These are phyloP conservation scores for Syzygium syzygioides DNA, from an alignment of 441 rosid species.

Conservation along the genomic window DNA sequence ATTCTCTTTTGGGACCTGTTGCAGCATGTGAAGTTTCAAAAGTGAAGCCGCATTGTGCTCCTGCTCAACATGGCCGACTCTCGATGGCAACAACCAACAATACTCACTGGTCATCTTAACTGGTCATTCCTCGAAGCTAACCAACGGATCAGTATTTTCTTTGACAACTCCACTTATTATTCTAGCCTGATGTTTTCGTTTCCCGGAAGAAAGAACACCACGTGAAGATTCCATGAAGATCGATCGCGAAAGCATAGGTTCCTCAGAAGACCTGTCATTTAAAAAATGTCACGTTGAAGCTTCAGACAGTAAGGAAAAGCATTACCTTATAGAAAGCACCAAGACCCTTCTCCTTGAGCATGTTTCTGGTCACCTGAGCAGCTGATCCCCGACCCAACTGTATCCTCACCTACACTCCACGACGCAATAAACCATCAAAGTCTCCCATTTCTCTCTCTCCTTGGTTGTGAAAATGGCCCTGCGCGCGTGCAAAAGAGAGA, in stretches of 20 bases:
- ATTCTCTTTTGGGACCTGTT: neutral
- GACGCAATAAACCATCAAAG: neutral
- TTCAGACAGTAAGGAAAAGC: neutral
- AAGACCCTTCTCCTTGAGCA: neutral
- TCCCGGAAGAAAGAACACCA: neutral
- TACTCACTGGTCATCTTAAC: neutral
- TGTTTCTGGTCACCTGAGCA: slow-evolving; percentile 1
- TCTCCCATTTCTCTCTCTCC: neutral
- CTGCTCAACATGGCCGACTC: neutral
- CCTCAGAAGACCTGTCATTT: neutral
- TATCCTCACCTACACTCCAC: neutral
- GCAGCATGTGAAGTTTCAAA: neutral
- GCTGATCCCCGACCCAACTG: slow-evolving; percentile 2
- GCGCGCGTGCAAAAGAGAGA: neutral
- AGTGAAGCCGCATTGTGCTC: neutral
- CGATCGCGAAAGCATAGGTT: neutral
- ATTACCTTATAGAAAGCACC: slow-evolving; percentile 1
- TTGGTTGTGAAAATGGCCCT: neutral
- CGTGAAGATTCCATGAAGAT: neutral
- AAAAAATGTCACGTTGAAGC: neutral
- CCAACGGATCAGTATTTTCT: neutral
- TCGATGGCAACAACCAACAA: neutral
- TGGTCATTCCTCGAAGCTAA: neutral
- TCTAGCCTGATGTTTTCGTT: neutral
- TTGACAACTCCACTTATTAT: neutral